A percentile compares a stretch with the other conserved stretches of the same genome.
Evolutionary conservation across 2,329 filamentous ascomycete species (phyloP).

Genomic region (Microthyrium microscopicum): DNA sequence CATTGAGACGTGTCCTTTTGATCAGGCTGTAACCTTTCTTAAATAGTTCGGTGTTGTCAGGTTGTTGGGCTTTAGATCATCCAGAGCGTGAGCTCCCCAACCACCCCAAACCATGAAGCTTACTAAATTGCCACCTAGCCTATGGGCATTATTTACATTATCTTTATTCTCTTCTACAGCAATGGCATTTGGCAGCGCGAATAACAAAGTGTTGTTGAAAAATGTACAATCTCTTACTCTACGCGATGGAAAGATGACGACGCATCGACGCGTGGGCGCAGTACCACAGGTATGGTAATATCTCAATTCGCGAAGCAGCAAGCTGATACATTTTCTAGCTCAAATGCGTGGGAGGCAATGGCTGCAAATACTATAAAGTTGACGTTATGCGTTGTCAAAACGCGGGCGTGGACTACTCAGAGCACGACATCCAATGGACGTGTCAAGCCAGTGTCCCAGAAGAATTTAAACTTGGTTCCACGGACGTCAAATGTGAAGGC

Average conservation of each 20-base stretch:
- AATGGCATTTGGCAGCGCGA: no score
- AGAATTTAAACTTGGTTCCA: conserved; percentile 61
- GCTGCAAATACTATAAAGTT: conserved; percentile 48
- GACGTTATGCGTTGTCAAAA: conserved; percentile 85
- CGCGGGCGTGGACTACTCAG: conserved; percentile 60
- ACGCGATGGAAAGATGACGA: conserved; percentile 48
- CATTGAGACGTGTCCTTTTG: no score
- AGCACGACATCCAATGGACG: conserved; percentile 78
- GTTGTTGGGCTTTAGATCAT: no score
- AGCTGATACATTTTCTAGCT: conserved; percentile 31
- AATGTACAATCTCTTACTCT: conserved; percentile 67
- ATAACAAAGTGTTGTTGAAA: conserved; percentile 41
- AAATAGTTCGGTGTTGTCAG: no score
- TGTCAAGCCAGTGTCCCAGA: conserved; percentile 51
- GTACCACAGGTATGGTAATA: conserved; percentile 49
- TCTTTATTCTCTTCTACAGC: no score
- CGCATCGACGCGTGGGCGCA: conserved; percentile 56
- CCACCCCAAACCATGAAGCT: no score
- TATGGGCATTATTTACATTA: no score
- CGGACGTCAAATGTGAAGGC: conserved; percentile 86
- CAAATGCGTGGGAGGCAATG: conserved; percentile 51
- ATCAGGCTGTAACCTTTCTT: no score
- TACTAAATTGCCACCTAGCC: no score
- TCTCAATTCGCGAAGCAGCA: neutral
- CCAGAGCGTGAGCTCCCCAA: no score